These are phyloP conservation scores for Alternaria burnsii DNA, from an alignment of 2,329 filamentous ascomycete species.

Conservation along the genomic window DNA sequence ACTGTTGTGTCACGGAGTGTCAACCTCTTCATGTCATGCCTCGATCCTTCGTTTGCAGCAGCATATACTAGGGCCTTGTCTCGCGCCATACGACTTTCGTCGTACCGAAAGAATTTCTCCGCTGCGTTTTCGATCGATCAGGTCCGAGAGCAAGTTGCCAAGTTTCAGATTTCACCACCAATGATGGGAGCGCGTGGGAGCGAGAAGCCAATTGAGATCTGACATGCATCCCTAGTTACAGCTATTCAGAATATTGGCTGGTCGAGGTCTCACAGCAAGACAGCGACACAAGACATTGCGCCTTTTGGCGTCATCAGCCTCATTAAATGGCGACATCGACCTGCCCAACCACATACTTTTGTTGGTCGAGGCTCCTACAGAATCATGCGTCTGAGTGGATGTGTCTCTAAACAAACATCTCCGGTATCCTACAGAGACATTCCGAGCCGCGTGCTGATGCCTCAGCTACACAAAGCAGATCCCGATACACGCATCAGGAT, in stretches of 20 bases:
- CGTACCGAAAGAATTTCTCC: neutral
- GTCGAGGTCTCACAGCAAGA: neutral
- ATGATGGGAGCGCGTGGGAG: too few species aligned
- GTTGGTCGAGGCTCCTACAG: neutral
- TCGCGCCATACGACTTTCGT: neutral
- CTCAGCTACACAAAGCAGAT: constrained; percentile 1
- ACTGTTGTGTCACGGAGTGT: neutral
- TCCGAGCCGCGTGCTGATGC: neutral
- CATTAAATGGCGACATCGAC: neutral
- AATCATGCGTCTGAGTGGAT: too few species aligned
- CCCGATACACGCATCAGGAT: constrained; percentile 1
- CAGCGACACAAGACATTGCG: neutral
- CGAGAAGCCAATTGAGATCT: neutral
- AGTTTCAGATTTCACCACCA: constrained; percentile 1
- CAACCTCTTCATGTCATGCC: neutral
- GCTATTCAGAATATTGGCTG: neutral
- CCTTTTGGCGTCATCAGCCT: neutral
- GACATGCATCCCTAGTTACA: neutral
- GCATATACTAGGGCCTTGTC: neutral
- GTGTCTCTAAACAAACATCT: neutral
- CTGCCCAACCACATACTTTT: neutral
- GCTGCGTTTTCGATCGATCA: constrained; percentile 3
- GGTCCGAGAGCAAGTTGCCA: neutral
- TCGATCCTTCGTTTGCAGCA: neutral
- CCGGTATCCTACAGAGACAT: neutral